A percentile compares a stretch with the other conserved stretches of the same genome.
Conservation (phyloP, 208 protist genomes). For the Angomonas ambiguus region DNA sequence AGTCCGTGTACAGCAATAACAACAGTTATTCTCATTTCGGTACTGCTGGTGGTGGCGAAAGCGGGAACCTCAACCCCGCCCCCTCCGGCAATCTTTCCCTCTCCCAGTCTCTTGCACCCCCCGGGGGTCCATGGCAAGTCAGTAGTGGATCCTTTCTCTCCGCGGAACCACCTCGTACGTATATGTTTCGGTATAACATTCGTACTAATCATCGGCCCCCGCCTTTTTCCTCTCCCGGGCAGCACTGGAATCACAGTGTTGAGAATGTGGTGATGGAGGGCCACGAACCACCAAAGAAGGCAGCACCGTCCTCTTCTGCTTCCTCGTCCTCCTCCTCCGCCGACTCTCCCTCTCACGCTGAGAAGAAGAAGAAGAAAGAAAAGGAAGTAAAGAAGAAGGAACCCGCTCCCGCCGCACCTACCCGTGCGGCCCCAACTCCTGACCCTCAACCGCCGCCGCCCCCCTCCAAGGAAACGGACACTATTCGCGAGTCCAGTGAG, state of each 20-base stretch:
- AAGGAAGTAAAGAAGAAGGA: not conserved
- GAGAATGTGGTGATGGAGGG: not conserved
- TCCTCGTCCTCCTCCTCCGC: not conserved
- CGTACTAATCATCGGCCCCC: constrained; percentile 13
- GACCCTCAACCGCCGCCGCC: too few relatives aligned
- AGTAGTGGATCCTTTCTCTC: too few relatives aligned
- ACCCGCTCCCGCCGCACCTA: not conserved
- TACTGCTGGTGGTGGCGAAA: too few relatives aligned
- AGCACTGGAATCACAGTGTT: not conserved
- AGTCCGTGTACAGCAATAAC: too few relatives aligned
- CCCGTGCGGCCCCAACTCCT: too few relatives aligned
- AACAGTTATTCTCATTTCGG: too few relatives aligned
- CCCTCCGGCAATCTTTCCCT: not conserved
- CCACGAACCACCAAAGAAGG: too few relatives aligned
- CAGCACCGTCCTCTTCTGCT: too few relatives aligned
- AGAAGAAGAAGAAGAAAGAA: too few relatives aligned
- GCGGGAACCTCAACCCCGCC: not conserved
- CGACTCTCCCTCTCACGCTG: too few relatives aligned
- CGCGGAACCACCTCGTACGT: constrained; percentile 7
- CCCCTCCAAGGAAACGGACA: not conserved
- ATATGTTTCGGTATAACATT: constrained; percentile 32
- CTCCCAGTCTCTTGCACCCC: not conserved
- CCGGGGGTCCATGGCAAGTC: too few relatives aligned
- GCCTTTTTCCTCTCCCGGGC: constrained; percentile 6
- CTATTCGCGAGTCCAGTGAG: not conserved